Evolutionary conservation across 2,329 filamentous ascomycete species (phyloP).

Genomic region (Teratosphaeria nubilosa): DNA sequence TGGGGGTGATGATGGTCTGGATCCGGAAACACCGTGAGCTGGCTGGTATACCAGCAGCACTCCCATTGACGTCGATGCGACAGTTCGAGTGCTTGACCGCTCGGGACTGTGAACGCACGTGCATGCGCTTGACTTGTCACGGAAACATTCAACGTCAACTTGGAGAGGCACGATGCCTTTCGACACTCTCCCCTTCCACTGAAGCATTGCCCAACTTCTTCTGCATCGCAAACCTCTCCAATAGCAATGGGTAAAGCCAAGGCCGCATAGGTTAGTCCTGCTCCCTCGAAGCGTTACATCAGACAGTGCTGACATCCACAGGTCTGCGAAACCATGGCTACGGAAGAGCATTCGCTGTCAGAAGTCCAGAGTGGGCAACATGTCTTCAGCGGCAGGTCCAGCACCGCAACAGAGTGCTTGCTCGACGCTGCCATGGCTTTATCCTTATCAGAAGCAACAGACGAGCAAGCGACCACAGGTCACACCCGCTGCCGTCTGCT

Average conservation of each 20-base stretch:
- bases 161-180: not conserved
- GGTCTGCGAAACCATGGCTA: not conserved
- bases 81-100: not conserved
- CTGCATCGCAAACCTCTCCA: not conserved
- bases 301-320: not conserved
- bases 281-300: too few species aligned
- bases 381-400: not conserved
- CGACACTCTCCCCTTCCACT: not conserved
- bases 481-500: not conserved
- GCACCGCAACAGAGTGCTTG: not conserved
- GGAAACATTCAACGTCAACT: not conserved
- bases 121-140: not conserved
- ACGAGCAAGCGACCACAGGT: not conserved
- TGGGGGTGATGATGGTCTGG: not conserved
- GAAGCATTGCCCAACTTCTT: not conserved
- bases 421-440: not conserved
- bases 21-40: not conserved
- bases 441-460: not conserved
- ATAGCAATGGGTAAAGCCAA: not conserved
- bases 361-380: not conserved
- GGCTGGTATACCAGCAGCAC: not conserved
- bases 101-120: not conserved
- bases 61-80: not conserved
- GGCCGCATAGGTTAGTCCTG: not conserved
- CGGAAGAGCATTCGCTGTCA: not conserved